Base-by-base conservation (phyloP, 176 grass and related monocot genomes). In the Phragmites australis region DNA sequence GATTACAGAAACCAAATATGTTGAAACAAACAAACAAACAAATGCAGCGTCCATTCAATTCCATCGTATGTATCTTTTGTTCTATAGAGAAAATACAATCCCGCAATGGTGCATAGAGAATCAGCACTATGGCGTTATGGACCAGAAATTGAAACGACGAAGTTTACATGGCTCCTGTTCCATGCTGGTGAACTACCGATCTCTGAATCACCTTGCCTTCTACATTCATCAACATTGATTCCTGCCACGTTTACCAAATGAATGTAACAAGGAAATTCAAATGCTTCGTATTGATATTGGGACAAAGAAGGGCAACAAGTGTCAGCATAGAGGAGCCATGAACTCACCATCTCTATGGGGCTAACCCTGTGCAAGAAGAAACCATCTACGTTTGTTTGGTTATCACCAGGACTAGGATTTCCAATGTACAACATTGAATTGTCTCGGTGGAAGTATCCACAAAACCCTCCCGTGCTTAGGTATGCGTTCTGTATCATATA, bases 201-300 rank as follows among this genome's bases (percentile, higher is more conserved):
- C 76, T 89, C 73, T 81, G 76, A 52, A 84, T 62, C n/a, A 89
- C n/a, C 52, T 81, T 60, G 61, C 87, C 81, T 69, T 89, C 76
- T 62, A 70, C 42, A 44, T 84, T 70, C 46, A 89, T 69, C 32
- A 80, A 54, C 12, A 81, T 2, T 2, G 76, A 84, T 17, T 70
- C 87, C 76, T 89, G 81, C 39, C 34, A 74, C 34, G 53, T 27
- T 74, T 23, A 19, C 11, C 34, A 19, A 40, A 51, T 34, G 19
- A 3, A 79, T 31, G 52, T 84, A 74, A 52, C 9, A 75, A 37
- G 14, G 9, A 53, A 37, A 46, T 30, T 43, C 9, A 50, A 41
- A 46, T 34, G 22, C 23, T 86, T 59, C 6, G 23, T 22, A 71
- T n/a, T 34, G 59, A 52, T 79, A 72, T 54, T 48, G 17, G 22